Evolutionary conservation across 1,284 basidiomycete species (phyloP).

Genomic region (Tilletia caries): DNA sequence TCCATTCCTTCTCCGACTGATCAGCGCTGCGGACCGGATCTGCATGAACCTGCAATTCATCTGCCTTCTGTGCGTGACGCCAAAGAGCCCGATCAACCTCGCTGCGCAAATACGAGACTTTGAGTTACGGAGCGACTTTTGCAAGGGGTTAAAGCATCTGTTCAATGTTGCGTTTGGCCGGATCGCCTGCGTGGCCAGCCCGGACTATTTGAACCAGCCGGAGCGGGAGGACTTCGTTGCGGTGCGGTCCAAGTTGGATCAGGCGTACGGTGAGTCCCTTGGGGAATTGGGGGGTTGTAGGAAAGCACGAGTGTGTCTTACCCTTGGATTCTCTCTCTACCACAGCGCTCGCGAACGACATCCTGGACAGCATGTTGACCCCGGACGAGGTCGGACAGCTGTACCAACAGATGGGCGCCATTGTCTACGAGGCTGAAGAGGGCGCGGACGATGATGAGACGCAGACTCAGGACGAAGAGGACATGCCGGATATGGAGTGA

Average conservation of each 20-base stretch:
- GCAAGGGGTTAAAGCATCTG: background rate
- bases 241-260: background rate
- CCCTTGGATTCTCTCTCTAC: background rate
- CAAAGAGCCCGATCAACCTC: background rate
- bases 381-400: background rate
- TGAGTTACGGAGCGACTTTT: background rate
- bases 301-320: too few relatives aligned
- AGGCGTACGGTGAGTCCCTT: conserved; percentile 1
- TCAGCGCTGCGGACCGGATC: conserved; percentile 6
- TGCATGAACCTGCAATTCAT: conserved; percentile 3
- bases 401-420: background rate
- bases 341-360: background rate
- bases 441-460: conserved; percentile 10
- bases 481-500: background rate
- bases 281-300: background rate
- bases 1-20: background rate
- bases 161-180: conserved; percentile 8
- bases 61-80: background rate
- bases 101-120: background rate
- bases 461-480: conserved; percentile 7
- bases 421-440: background rate
- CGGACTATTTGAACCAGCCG: conserved; percentile 1
- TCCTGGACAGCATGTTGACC: background rate
- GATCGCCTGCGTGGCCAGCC: background rate
- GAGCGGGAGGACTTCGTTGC: conserved; percentile 1